phyloP scores from a whole-genome alignment of 495 filamentous ascomycete species.

The Bombardia bombarda region DNA sequence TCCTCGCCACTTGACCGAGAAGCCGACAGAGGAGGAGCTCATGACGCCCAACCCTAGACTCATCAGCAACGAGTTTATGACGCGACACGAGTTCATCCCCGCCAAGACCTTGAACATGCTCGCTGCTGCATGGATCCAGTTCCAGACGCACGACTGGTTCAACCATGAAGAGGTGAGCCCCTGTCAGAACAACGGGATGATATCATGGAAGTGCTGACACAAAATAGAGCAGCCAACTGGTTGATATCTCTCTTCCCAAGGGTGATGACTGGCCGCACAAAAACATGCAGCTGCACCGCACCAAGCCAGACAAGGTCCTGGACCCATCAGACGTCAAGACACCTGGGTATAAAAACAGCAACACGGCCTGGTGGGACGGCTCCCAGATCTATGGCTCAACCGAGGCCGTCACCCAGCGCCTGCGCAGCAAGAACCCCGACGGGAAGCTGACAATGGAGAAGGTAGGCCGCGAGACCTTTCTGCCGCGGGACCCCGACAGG shows the following conservation, averaged over 20 bases:
- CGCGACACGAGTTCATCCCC: slow-evolving; percentile 29
- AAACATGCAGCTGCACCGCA: slow-evolving; percentile 23
- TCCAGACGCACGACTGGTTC: slow-evolving; percentile 38
- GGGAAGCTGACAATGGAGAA: slow-evolving; percentile 28
- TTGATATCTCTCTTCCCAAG: slow-evolving; percentile 21
- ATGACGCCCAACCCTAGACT: slow-evolving; percentile 32
- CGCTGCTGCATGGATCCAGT: slow-evolving; percentile 42
- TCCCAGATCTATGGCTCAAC: slow-evolving; percentile 37
- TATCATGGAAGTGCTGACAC: too few species aligned
- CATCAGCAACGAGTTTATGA: slow-evolving; percentile 29
- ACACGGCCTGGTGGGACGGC: slow-evolving; percentile 39
- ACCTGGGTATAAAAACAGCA: slow-evolving; percentile 33
- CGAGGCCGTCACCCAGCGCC: slow-evolving; percentile 22
- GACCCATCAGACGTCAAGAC: slow-evolving; percentile 22
- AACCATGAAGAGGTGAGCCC: slow-evolving; percentile 16
- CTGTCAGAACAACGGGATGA: not conserved
- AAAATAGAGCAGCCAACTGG: slow-evolving; percentile 13
- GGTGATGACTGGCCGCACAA: slow-evolving; percentile 9
- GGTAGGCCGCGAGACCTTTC: slow-evolving; percentile 18
- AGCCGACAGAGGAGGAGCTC: slow-evolving; percentile 30
- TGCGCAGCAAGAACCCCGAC: slow-evolving; percentile 19
- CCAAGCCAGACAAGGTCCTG: slow-evolving; percentile 21
- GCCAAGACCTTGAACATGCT: slow-evolving; percentile 36
- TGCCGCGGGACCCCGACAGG: slow-evolving; percentile 25
- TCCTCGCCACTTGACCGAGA: slow-evolving; percentile 18